Evolutionary conservation across 139 green algal species (phyloP).

Genomic region (Picochlorum sp.): DNA sequence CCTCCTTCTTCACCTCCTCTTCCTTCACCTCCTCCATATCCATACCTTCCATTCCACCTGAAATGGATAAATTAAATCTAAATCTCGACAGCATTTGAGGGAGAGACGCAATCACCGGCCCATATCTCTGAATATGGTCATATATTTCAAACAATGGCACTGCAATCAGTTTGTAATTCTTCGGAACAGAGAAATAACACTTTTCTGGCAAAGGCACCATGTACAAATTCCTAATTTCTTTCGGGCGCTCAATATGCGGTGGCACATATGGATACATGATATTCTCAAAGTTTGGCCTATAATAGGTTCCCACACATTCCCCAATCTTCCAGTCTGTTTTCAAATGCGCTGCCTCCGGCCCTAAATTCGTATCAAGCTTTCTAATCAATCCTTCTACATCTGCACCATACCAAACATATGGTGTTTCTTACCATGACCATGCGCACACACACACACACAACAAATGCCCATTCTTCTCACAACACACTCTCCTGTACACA

Average conservation of each 20-base stretch:
- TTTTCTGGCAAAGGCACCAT: slow-evolving; percentile 79
- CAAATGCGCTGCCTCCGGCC: slow-evolving; percentile 35
- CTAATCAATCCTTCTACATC: slow-evolving; percentile 77
- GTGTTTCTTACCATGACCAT: too few species aligned
- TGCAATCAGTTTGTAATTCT: slow-evolving; percentile 86
- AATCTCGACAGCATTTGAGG: slow-evolving; percentile 73
- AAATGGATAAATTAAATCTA: slow-evolving; percentile 43
- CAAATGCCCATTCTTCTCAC: neutral
- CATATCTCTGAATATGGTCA: slow-evolving; percentile 75
- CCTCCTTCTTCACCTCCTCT: neutral
- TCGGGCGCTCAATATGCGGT: slow-evolving; percentile 88
- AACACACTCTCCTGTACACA: neutral
- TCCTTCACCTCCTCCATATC: neutral
- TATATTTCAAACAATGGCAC: slow-evolving; percentile 96
- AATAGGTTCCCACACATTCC: slow-evolving; percentile 25
- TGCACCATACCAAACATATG: slow-evolving; percentile 28
- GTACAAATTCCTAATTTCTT: slow-evolving; percentile 83
- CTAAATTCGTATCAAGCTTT: slow-evolving; percentile 74
- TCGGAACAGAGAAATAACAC: slow-evolving; percentile 85
- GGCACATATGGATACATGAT: slow-evolving; percentile 92
- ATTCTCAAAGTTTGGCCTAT: slow-evolving; percentile 86
- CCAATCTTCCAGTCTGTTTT: slow-evolving; percentile 31
- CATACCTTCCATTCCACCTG: neutral
- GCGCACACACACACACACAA: neutral
- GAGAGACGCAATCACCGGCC: slow-evolving; percentile 67